Conservation (phyloP, 345 rosid species). For the Moringa oleifera region DNA sequence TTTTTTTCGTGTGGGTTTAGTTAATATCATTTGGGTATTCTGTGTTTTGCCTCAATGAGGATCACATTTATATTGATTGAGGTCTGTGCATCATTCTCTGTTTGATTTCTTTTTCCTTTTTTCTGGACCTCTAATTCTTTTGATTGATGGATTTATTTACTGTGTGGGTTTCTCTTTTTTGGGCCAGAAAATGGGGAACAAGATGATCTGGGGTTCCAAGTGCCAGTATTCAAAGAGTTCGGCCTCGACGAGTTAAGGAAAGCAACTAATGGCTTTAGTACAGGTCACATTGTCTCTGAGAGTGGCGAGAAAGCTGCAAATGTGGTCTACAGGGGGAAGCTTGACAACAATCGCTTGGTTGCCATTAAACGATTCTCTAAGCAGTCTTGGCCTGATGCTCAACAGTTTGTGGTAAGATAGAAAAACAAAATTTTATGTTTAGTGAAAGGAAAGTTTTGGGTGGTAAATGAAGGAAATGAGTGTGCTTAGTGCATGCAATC, state of each 20-base stretch:
- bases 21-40: background rate
- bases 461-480: too few species aligned
- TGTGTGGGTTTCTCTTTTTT: constrained; percentile 12
- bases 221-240: constrained; percentile 65
- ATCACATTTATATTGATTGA: too few species aligned
- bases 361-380: constrained; percentile 89
- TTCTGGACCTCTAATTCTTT: background rate
- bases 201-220: constrained; percentile 37
- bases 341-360: constrained; percentile 56
- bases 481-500: too few species aligned
- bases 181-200: constrained; percentile 36
- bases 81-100: too few species aligned
- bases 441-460: background rate
- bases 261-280: constrained; percentile 78
- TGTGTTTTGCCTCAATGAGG: too few species aligned
- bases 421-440: background rate
- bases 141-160: background rate
- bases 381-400: constrained; percentile 96
- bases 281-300: constrained; percentile 77
- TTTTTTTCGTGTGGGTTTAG: background rate
- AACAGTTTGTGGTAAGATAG: constrained; percentile 66
- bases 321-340: constrained; percentile 80
- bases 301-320: constrained; percentile 97
- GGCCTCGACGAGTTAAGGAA: constrained; percentile 60
- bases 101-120: too few species aligned